Base-by-base conservation (phyloP, 352 stramenopile species). In the Pythium chondricola region DNA sequence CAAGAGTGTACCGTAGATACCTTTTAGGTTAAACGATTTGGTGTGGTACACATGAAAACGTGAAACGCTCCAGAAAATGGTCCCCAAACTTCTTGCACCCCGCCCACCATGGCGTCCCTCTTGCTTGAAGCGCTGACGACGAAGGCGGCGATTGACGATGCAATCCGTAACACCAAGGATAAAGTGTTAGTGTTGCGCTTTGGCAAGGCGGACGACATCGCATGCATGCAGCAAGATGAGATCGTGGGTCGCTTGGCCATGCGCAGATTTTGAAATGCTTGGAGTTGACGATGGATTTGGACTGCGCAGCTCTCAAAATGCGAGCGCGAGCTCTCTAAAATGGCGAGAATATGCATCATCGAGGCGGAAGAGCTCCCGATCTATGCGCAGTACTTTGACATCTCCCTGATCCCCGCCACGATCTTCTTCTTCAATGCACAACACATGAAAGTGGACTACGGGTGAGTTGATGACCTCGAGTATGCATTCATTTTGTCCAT, bases 371-470 rank as follows among this genome's bases (percentile, higher is more conserved):
- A 66, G 17, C 46, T 87, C 25, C 74, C 81, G 13, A 73, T 94
- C 32, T 94, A 94, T 59, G 83, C 71, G 35, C 80, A 94, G 58
- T 94, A 94, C 59, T 91, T 94, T 58, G 83, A 94, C 51, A 89
- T 94, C 26, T 75, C 78, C n/a, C 66, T 94, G 20, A 82, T 94
- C 39, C 83, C 83, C 2, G 81, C 81, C 26, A 94, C 78, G 0
- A 64, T 94, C 38, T 94, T 94, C 62, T 94, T 93, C 47, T 83
- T 90, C 56, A 94, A 94, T 52, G 76, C 71, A 2, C 80, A 88
- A 49, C 83, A 94, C 67, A 94, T 93, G 58, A 94, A 94, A 70
- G 80, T 94, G 43, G 81, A 94, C 69, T 94, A 89, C 43, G 69
- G 77, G 83, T 94, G 54, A n/a, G 61, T 8, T 32, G 22, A 18